Conservation (phyloP, 129 eudicot species). For the Dittrichia graveolens region DNA sequence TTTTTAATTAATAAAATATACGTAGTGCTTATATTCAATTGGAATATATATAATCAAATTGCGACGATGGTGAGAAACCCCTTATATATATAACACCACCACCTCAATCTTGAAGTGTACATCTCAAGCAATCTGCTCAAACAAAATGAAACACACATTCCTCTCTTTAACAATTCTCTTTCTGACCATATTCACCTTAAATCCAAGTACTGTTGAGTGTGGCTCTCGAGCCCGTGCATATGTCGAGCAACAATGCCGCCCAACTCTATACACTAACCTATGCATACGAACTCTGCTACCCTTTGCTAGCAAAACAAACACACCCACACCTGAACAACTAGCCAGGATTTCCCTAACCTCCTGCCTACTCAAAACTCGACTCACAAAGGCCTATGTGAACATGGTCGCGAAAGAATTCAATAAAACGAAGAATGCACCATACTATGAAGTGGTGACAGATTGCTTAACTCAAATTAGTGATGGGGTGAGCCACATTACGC, state of each 20-base stretch:
- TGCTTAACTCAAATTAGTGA: conserved; percentile 61
- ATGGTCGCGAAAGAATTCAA: conserved; percentile 42
- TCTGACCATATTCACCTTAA: conserved; percentile 42
- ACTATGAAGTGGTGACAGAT: conserved; percentile 47
- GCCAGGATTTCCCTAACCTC: conserved; percentile 62
- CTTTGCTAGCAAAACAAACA: conserved; percentile 29
- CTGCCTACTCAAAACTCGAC: conserved; percentile 48
- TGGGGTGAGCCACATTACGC: conserved; percentile 59
- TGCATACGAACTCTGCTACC: conserved; percentile 50
- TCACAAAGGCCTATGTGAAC: conserved; percentile 52
- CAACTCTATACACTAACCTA: conserved; percentile 51
- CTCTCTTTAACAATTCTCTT: conserved; percentile 33
- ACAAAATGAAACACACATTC: conserved; percentile 42
- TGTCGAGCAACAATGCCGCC: conserved; percentile 48
- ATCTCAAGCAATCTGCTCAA: conserved; percentile 19
- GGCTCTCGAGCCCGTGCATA: conserved; percentile 58
- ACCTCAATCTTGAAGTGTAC: conserved; percentile 3
- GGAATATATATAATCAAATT: background rate
- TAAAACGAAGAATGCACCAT: conserved; percentile 34
- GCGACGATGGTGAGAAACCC: conserved; percentile 27
- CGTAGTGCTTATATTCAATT: background rate
- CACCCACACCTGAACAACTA: conserved; percentile 46
- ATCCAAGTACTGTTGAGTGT: conserved; percentile 30
- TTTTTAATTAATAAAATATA: background rate
- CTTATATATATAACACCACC: conserved; percentile 32